Base-by-base conservation (phyloP, 495 filamentous ascomycete genomes). In the Polyplosphaeria fusca region DNA sequence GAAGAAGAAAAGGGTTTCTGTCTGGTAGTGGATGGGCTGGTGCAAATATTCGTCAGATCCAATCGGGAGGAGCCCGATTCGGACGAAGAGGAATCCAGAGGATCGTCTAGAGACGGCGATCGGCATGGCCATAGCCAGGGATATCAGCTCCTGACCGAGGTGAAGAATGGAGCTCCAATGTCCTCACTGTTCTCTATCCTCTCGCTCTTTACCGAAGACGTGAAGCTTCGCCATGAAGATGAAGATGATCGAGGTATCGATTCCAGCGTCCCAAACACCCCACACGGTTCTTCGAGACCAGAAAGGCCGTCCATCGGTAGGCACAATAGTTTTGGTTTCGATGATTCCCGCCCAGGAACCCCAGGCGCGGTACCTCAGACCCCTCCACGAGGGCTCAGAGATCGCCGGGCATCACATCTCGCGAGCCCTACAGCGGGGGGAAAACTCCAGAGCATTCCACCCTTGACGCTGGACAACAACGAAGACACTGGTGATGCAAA, bases 1-100 rank as follows among this genome's bases (percentile, higher is more conserved):
- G 93, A 97, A 67, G 93, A 97, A 68, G 93, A 98, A 65, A 95
- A 98, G 63, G 93, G 93, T 0, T 98, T 98, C 66, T 98, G 94
- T 65, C 77, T 98, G 55, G 93, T 98, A 12, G 93, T 98, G 5
- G 94, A 98, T 76, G 93, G 93, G 0, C 65, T 96, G 55, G 94
- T 98, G 1, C 91, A 98, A 71, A 96, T 98, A 38, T 98, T 97
- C 69, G 93, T 97, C 66, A 96, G 96, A 68, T 95, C 93, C 18
- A 82, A 81, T 18, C 81, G 84, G 13, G 79, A 87, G 38, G 72
- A 71, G 2, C 65, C 73, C 22, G 68, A 66, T 23, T 68, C 72
- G 24, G 74, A 72, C 32, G 65, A 69, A 46, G 65, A 68, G n/a
- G 63, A 63, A 54, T 65, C 25, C 54, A 52, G 56, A 52, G 66